These are phyloP conservation scores for Apiotrichum gamsii DNA, from an alignment of 1,284 basidiomycete species.

Conservation along the genomic window DNA sequence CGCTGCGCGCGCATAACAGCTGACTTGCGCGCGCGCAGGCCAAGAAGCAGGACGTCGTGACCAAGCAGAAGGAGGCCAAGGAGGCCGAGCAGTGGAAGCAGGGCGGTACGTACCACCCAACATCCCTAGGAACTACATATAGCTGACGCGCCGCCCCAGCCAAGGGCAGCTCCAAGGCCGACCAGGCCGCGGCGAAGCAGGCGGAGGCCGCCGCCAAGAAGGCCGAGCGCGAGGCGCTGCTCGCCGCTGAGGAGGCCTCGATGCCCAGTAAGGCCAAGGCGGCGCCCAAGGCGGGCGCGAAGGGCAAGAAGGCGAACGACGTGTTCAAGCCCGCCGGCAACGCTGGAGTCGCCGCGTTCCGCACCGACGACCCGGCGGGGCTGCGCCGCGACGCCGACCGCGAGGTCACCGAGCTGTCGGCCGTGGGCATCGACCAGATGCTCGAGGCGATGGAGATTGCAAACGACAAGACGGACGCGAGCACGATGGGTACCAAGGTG, in stretches of 20 bases:
- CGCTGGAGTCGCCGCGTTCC: constrained; percentile 29
- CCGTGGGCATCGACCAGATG: constrained; percentile 86
- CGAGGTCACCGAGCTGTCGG: constrained; percentile 63
- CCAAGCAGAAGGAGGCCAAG: constrained; percentile 48
- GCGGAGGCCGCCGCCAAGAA: constrained; percentile 45
- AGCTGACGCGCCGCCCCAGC: too few species aligned
- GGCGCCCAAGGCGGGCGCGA: constrained; percentile 33
- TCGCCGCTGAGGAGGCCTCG: constrained; percentile 75
- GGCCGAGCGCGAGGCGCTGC: constrained; percentile 49
- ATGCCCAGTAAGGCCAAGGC: constrained; percentile 59
- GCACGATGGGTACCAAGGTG: constrained; percentile 60
- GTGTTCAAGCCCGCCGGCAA: constrained; percentile 12
- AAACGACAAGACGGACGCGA: constrained; percentile 87
- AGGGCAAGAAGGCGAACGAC: constrained; percentile 30
- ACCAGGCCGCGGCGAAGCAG: constrained; percentile 51
- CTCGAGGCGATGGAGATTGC: constrained; percentile 83
- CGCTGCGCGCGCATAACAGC: background rate
- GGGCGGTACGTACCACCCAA: constrained; percentile 52
- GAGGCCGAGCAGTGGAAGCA: constrained; percentile 75
- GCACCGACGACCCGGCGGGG: constrained; percentile 58
- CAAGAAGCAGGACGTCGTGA: constrained; percentile 42
- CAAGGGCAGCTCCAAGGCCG: constrained; percentile 55
- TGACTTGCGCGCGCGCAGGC: constrained; percentile 53
- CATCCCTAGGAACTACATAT: background rate
- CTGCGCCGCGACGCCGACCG: constrained; percentile 48